These are phyloP conservation scores for Parastagonospora nodorum DNA, from an alignment of 2,329 filamentous ascomycete genomes.

Conservation along the genomic window DNA sequence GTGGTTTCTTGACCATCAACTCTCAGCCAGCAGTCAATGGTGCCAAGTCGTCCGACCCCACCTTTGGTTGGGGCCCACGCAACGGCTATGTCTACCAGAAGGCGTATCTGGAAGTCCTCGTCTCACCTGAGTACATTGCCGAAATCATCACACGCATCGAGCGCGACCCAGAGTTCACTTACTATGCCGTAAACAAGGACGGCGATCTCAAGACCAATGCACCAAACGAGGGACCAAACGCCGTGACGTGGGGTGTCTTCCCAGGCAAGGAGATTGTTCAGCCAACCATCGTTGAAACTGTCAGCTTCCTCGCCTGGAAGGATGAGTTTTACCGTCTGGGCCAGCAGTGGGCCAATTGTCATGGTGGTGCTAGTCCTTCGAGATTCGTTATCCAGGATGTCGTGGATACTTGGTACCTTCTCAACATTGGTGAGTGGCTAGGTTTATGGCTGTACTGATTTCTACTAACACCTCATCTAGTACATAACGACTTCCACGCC, in stretches of 20 bases:
- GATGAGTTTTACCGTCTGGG: conserved; percentile 95
- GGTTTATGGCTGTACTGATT: neutral
- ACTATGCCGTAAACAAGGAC: conserved; percentile 87
- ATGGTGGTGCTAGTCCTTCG: conserved; percentile 75
- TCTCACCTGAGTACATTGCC: conserved; percentile 77
- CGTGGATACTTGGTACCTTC: conserved; percentile 89
- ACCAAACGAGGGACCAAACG: conserved; percentile 85
- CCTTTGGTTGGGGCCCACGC: conserved; percentile 91
- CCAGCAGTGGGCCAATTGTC: conserved; percentile 91
- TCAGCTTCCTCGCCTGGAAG: conserved; percentile 98
- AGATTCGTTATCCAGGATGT: conserved; percentile 78
- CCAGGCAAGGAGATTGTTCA: conserved; percentile 99
- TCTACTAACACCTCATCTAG: conserved; percentile 53
- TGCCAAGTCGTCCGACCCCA: conserved; percentile 80
- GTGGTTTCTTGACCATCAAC: conserved; percentile 93
- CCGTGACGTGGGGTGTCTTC: conserved; percentile 99
- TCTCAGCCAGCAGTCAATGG: conserved; percentile 95
- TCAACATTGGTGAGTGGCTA: conserved; percentile 80
- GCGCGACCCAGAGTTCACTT: conserved; percentile 80
- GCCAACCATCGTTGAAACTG: conserved; percentile 97
- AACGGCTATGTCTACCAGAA: conserved; percentile 99
- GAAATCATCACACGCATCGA: conserved; percentile 80
- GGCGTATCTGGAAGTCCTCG: conserved; percentile 89
- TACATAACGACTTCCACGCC: conserved; percentile 97
- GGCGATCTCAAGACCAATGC: conserved; percentile 86